Evolutionary conservation across 2,329 filamentous ascomycete genomes (phyloP).

Genomic region (Botrytis byssoidea): DNA sequence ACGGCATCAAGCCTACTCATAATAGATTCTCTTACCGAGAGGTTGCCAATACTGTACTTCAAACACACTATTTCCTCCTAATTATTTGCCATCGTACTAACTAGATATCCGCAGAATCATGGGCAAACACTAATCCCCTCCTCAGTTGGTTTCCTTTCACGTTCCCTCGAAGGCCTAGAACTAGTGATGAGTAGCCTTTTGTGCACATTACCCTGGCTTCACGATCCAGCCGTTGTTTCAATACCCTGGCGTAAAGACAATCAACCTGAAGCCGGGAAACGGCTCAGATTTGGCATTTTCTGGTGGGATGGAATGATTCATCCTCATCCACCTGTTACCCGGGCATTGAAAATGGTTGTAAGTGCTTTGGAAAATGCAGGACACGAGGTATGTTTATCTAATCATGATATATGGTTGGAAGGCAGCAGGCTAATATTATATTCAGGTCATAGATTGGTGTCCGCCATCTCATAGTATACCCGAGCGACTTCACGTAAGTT

Average conservation of each 20-base stretch:
- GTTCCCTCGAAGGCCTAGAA: slow-evolving; percentile 51
- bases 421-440: not conserved
- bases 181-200: slow-evolving; percentile 56
- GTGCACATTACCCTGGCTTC: slow-evolving; percentile 58
- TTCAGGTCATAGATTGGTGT: slow-evolving; percentile 9
- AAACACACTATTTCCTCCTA: not conserved
- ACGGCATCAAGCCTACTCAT: slow-evolving; percentile 39
- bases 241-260: slow-evolving; percentile 57
- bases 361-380: not conserved
- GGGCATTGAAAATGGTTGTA: slow-evolving; percentile 49
- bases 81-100: not conserved
- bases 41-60: slow-evolving; percentile 54
- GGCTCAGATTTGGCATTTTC: slow-evolving; percentile 54
- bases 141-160: slow-evolving; percentile 60
- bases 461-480: slow-evolving; percentile 18
- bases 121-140: slow-evolving; percentile 61
- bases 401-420: not conserved
- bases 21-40: slow-evolving; percentile 47
- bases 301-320: slow-evolving; percentile 49
- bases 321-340: slow-evolving; percentile 54
- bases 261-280: slow-evolving; percentile 29
- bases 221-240: slow-evolving; percentile 61
- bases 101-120: slow-evolving; percentile 7
- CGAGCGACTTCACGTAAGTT: slow-evolving; percentile 14
- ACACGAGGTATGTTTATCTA: slow-evolving; percentile 2